These are phyloP conservation scores for Capniomyces stellatus DNA, from an alignment of 371 early-diverging fungal genomes.

Conservation along the genomic window DNA sequence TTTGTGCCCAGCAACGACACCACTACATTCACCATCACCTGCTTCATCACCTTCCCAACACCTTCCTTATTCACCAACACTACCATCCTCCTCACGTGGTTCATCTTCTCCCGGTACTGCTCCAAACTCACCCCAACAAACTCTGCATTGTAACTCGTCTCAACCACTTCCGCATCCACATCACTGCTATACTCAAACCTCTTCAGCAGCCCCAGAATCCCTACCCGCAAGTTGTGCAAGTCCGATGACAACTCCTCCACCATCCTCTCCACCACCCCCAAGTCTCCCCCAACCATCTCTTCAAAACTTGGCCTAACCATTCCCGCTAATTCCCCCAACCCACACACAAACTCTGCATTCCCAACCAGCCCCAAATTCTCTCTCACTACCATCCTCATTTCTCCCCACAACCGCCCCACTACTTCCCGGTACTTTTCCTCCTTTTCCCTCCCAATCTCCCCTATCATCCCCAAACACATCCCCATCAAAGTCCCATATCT, in stretches of 20 bases:
- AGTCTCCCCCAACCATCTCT: not conserved
- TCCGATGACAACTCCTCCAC: not conserved
- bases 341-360: no score
- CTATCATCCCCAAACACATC: not conserved
- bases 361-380: no score
- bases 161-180: no score
- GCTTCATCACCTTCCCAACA: not conserved
- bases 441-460: not conserved
- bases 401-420: no score
- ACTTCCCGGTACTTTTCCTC: no score
- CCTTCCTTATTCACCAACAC: not conserved
- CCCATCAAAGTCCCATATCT: not conserved
- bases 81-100: slow-evolving; percentile 46
- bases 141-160: not conserved
- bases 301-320: not conserved
- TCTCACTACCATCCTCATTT: no score
- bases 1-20: not conserved
- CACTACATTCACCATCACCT: not conserved
- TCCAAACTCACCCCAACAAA: not conserved
- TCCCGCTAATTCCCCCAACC: not conserved
- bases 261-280: not conserved
- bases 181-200: no score
- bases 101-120: slow-evolving; percentile 32
- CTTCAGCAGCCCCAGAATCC: no score
- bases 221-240: not conserved